Base-by-base conservation (phyloP, 1,139 yeast genomes). In the Pichia sp. region DNA sequence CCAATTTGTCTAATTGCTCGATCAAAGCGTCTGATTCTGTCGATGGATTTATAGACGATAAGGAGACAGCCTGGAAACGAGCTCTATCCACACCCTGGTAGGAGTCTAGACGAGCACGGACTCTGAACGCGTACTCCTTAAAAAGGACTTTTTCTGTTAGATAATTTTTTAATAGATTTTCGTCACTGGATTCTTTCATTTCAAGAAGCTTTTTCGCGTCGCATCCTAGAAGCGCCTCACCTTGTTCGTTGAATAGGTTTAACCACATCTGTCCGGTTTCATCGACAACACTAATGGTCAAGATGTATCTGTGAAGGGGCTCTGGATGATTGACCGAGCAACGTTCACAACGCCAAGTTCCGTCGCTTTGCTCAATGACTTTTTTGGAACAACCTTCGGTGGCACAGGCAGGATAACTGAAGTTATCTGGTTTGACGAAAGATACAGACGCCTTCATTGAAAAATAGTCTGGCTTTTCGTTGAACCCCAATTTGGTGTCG, bases 271-370 rank as follows among this genome's bases (percentile, higher is more conserved):
- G 93, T 30, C 92, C 95, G 2, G 95, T 78, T 58, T 78, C 76
- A 70, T 95, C 99, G 67, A 84, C 78, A 11, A 90, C 79, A 3
- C 90, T 81, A 52, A 84, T 72, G 29, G 85, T 84, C 62, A 92
- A 70, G 55, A 92, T 83, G 64, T 87, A 95, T 68, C 98, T 81
- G 72, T 87, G 84, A 51, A 78, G 75, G 36, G 99, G 97, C 56
- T 76, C 78, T 3, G 79, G 75, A 65, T 81, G 84, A 55, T 80
- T 79, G 55, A 79, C 74, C 64, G 89, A 86, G 78, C 98, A 92
- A 70, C 86, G 87, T 69, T 90, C 98, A 75, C 99, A 93, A 70
- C 96, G 82, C 96, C 96, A 93, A 30, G 84, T 75, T 19, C 85
- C 88, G 68, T 85, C 89, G 45, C 81, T 76, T 54, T 81, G 85